Evolutionary conservation across 768 basidiomycete species (phyloP).

Genomic region (Leccinellum luteum): DNA sequence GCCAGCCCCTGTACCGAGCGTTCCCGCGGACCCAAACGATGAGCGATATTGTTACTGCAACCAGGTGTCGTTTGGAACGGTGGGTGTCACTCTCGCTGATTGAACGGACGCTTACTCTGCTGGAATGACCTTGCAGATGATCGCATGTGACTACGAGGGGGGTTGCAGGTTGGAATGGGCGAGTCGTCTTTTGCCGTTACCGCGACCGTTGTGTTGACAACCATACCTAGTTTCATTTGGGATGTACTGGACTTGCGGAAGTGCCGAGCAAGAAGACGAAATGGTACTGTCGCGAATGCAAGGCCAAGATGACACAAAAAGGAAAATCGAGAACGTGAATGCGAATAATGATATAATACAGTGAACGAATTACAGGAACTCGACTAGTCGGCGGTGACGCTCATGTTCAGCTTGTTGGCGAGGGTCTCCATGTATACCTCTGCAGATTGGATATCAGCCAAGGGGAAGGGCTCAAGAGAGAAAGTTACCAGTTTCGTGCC

Average conservation of each 20-base stretch:
- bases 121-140: slow-evolving; percentile 55
- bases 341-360: slow-evolving; percentile 19
- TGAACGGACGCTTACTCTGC: slow-evolving; percentile 1
- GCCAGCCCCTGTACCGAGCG: slow-evolving; percentile 12
- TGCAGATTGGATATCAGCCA: slow-evolving; percentile 27
- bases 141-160: slow-evolving; percentile 72
- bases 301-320: slow-evolving; percentile 34
- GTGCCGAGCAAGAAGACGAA: slow-evolving; percentile 53
- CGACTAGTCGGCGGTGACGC: slow-evolving; percentile 30
- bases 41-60: slow-evolving; percentile 79
- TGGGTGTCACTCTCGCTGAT: slow-evolving; percentile 32
- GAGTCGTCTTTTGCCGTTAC: slow-evolving; percentile 29
- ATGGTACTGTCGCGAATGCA: slow-evolving; percentile 75
- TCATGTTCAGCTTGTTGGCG: slow-evolving; percentile 75
- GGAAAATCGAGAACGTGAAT: slow-evolving; percentile 28
- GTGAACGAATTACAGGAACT: slow-evolving; percentile 18
- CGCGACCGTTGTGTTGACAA: neutral
- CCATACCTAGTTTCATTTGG: slow-evolving; percentile 62
- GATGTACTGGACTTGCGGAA: slow-evolving; percentile 58
- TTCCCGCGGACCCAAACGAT: slow-evolving; percentile 46
- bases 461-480: neutral
- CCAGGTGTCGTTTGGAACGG: slow-evolving; percentile 76
- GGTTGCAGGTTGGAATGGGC: slow-evolving; percentile 84
- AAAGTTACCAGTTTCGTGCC: slow-evolving; percentile 66
- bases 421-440: slow-evolving; percentile 87